A percentile compares a stretch with the other conserved stretches of the same genome.
Conservation (phyloP, 176 grass and related monocot genomes). For the Aegilops longissima region DNA sequence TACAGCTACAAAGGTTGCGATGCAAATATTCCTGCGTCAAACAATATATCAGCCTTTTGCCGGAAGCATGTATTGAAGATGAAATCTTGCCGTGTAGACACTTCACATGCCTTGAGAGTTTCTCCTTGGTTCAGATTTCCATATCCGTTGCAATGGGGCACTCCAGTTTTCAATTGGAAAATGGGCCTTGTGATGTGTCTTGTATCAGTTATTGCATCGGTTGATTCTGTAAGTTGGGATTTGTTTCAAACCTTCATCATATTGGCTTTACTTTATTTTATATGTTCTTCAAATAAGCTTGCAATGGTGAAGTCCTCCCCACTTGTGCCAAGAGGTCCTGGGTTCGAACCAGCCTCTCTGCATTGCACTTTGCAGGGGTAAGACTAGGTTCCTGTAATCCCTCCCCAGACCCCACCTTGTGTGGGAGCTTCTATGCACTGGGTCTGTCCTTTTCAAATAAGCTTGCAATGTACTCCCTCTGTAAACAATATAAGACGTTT, state of each 20-base stretch:
- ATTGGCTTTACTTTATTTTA: constrained; percentile 2
- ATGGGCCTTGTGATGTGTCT: constrained; percentile 92
- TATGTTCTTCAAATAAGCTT: not conserved
- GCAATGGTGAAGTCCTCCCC: not conserved
- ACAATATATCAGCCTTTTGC: constrained; percentile 83
- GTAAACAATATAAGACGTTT: too few species aligned
- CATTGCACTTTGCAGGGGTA: too few species aligned
- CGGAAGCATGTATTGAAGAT: constrained; percentile 78
- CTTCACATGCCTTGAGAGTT: constrained; percentile 74
- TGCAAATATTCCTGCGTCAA: constrained; percentile 80
- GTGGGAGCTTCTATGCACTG: too few species aligned
- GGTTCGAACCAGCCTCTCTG: too few species aligned
- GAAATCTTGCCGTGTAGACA: constrained; percentile 88
- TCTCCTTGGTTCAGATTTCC: constrained; percentile 97
- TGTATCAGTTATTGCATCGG: constrained; percentile 81
- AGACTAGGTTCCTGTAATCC: too few species aligned
- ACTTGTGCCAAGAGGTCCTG: too few species aligned
- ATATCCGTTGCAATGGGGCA: constrained; percentile 95
- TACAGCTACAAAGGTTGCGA: constrained; percentile 92
- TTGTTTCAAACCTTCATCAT: constrained; percentile 26
- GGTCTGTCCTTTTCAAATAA: not conserved
- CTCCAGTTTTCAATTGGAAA: constrained; percentile 92
- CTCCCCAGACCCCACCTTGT: too few species aligned
- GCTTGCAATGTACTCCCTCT: not conserved
- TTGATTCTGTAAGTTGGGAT: constrained; percentile 82